Conservation (phyloP, 371 early-diverging fungal species). For the Mortierella sp. region DNA sequence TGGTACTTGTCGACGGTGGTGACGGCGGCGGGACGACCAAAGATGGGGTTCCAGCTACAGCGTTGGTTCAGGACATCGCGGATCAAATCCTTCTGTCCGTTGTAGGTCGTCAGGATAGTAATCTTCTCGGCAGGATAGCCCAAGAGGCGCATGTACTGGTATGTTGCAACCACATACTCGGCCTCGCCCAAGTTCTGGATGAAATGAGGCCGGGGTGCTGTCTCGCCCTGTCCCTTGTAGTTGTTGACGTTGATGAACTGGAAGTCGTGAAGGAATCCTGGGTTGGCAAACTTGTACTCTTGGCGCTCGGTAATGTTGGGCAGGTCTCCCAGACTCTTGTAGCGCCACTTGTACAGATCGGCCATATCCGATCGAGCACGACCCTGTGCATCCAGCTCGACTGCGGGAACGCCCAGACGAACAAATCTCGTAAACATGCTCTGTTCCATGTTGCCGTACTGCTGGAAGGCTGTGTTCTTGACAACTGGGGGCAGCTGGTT, state of each 20-base stretch:
- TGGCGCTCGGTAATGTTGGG: conserved; percentile 57
- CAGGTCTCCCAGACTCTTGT: conserved; percentile 76
- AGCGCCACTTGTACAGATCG: conserved; percentile 87
- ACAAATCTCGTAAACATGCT: conserved; percentile 92
- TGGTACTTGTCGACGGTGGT: conserved; percentile 96
- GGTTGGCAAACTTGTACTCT: conserved; percentile 76
- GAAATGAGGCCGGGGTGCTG: conserved; percentile 82
- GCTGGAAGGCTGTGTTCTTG: conserved; percentile 84
- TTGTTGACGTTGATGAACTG: conserved; percentile 89
- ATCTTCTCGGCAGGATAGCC: conserved; percentile 94
- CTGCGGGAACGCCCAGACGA: conserved; percentile 88
- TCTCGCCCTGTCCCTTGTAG: conserved; percentile 85
- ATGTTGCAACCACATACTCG: conserved; percentile 94
- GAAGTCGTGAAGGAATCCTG: conserved; percentile 87
- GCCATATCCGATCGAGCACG: conserved; percentile 87
- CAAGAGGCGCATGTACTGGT: conserved; percentile 94
- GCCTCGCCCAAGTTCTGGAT: conserved; percentile 97
- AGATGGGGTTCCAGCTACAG: conserved; percentile 87
- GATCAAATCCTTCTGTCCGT: conserved; percentile 94
- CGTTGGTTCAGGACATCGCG: conserved; percentile 88
- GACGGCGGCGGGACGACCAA: conserved; percentile 79
- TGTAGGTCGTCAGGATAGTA: conserved; percentile 94
- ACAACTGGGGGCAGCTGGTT: conserved; percentile 96
- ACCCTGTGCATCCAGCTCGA: conserved; percentile 86
- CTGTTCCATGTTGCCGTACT: conserved; percentile 93